Conservation (phyloP, 805 yeast genomes). For the Yamadazyma nakazawae region DNA sequence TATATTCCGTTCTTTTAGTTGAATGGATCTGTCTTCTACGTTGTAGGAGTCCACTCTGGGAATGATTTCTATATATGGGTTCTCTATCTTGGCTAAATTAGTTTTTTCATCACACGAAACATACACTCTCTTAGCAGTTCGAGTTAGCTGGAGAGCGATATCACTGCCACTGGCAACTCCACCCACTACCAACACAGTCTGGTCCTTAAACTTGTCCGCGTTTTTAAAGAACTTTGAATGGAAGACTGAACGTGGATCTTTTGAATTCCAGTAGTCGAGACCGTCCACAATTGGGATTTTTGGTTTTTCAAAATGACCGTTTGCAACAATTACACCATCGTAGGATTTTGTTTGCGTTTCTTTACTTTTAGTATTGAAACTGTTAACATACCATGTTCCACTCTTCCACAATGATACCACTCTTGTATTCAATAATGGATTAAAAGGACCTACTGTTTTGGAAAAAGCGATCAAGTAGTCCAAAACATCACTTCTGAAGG, state of each 20-base stretch:
- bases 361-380: conserved; percentile 8
- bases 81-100: background rate
- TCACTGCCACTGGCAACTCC: conserved; percentile 78
- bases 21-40: conserved; percentile 18
- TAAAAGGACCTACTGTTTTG: conserved; percentile 18
- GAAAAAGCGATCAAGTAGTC: conserved; percentile 59
- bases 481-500: conserved; percentile 58
- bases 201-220: conserved; percentile 25
- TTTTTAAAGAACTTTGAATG: conserved; percentile 33
- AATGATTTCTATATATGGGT: conserved; percentile 9
- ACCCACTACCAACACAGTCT: conserved; percentile 65
- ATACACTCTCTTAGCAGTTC: conserved; percentile 25
- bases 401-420: conserved; percentile 13
- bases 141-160: conserved; percentile 58
- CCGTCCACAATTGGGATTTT: conserved; percentile 33
- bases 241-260: conserved; percentile 22
- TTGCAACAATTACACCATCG: conserved; percentile 40
- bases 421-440: conserved; percentile 15
- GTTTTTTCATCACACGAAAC: conserved; percentile 16
- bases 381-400: conserved; percentile 15
- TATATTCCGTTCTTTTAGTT: conserved; percentile 1
- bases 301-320: conserved; percentile 37
- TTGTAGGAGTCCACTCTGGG: conserved; percentile 26
- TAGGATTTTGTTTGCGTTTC: conserved; percentile 13
- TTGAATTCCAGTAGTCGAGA: conserved; percentile 25